Percentiles rank a stretch among this genome's conserved stretches.
phyloP scores from a whole-genome alignment of 805 yeast species.

The Starmerella asiatica region DNA sequence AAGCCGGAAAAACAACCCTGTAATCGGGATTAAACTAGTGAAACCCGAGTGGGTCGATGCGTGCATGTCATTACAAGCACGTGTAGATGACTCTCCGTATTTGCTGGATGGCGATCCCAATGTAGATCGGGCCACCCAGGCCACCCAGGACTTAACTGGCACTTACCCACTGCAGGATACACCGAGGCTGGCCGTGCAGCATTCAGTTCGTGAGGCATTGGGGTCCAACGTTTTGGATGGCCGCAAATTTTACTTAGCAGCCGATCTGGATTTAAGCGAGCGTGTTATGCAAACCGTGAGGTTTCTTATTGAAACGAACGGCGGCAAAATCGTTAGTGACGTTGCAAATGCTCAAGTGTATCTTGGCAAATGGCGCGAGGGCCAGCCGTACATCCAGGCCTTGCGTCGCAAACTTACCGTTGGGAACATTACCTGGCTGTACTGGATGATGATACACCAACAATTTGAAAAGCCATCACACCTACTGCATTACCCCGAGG shows the following conservation, averaged over 20 bases:
- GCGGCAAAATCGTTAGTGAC: conserved; percentile 37
- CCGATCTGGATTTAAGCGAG: conserved; percentile 44
- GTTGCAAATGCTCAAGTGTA: conserved; percentile 33
- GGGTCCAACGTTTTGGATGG: conserved; percentile 28
- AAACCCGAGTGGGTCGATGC: conserved; percentile 70
- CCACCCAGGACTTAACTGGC: conserved; percentile 12
- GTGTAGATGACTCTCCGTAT: conserved; percentile 43
- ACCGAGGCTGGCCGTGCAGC: conserved; percentile 22
- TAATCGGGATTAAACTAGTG: conserved; percentile 32
- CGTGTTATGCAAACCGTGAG: conserved; percentile 31
- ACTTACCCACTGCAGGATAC: conserved; percentile 14
- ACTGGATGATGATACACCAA: conserved; percentile 44
- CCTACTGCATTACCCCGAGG: conserved; percentile 60
- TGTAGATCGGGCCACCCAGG: background rate
- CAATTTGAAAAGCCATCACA: conserved; percentile 45
- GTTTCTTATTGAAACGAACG: conserved; percentile 37
- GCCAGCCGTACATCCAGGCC: conserved; percentile 41
- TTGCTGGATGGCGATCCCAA: conserved; percentile 29
- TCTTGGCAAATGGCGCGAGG: conserved; percentile 50
- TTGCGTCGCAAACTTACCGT: conserved; percentile 31
- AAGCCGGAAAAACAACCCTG: conserved; percentile 20
- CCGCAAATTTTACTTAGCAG: conserved; percentile 38
- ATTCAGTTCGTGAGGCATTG: conserved; percentile 17
- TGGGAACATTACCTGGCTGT: conserved; percentile 69
- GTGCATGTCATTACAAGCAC: conserved; percentile 42